phyloP scores from a whole-genome alignment of 2,329 filamentous ascomycete species.

The Monosporascus sp. region DNA sequence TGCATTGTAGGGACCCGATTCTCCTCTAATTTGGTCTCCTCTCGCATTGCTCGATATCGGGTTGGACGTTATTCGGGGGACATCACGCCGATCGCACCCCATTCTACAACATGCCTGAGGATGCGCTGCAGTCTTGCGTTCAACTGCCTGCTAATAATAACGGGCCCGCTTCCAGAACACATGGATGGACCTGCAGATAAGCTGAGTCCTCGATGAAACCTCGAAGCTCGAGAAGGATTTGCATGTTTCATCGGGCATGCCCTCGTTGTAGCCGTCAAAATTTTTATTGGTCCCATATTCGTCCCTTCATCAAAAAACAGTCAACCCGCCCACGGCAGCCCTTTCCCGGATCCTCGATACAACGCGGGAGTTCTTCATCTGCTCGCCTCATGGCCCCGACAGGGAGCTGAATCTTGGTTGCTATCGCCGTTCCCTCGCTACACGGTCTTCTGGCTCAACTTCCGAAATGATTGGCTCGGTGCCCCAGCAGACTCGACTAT shows the following conservation, averaged over 20 bases:
- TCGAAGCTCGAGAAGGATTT: background rate
- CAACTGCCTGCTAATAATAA: background rate
- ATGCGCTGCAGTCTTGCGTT: background rate
- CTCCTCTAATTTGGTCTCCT: background rate
- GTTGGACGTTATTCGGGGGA: background rate
- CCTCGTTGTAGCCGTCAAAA: background rate
- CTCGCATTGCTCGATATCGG: background rate
- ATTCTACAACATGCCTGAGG: background rate
- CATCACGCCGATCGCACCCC: background rate
- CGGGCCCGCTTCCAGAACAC: background rate
- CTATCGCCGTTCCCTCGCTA: background rate
- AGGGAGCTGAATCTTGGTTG: background rate
- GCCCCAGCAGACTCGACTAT: background rate
- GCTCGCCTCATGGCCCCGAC: background rate
- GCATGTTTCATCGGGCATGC: background rate
- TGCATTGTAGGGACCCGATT: background rate
- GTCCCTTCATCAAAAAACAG: background rate
- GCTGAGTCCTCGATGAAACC: background rate
- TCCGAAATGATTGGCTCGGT: background rate
- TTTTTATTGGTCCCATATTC: background rate
- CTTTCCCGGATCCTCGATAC: background rate
- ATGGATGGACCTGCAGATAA: background rate
- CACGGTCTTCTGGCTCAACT: background rate
- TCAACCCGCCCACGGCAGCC: background rate
- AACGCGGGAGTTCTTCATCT: no score